Evolutionary conservation across 331 rosid genomes (phyloP).

Genomic region (Phaseolus coccineus): DNA sequence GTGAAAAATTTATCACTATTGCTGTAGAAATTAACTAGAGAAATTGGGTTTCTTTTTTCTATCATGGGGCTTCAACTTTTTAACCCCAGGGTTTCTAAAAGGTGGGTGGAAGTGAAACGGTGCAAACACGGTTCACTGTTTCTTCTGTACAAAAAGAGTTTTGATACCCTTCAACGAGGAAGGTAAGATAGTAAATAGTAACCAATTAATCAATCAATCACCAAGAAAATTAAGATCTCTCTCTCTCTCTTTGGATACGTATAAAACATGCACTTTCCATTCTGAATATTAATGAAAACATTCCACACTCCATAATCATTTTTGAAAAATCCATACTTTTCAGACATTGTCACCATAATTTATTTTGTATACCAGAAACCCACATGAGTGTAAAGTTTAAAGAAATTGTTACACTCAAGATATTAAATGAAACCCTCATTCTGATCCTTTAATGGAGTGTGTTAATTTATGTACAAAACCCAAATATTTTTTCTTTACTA

Average conservation of each 20-base stretch:
- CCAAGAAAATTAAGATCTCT: not conserved
- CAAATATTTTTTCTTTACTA: not conserved
- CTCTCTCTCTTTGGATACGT: not conserved
- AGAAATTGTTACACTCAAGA: too few species aligned
- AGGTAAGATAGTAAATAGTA: not conserved
- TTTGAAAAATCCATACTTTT: not conserved
- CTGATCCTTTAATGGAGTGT: too few species aligned
- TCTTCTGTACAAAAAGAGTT: conserved; percentile 5
- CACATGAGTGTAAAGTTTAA: too few species aligned
- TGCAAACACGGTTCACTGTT: conserved; percentile 19
- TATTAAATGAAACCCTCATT: too few species aligned
- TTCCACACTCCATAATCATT: not conserved
- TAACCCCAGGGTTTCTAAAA: conserved; percentile 37
- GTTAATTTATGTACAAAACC: too few species aligned
- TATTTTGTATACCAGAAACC: too few species aligned
- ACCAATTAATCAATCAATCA: not conserved
- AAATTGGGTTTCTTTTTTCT: not conserved
- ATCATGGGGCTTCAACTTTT: conserved; percentile 30
- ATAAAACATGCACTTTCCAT: not conserved
- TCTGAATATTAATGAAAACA: not conserved
- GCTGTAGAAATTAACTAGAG: not conserved
- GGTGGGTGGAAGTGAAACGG: conserved; percentile 27
- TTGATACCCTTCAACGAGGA: not conserved
- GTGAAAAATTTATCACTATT: too few species aligned
- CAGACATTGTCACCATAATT: too few species aligned